A percentile compares a stretch with the other conserved stretches of the same genome.
Evolutionary conservation across 1,284 basidiomycete genomes (phyloP).

Genomic region (Ceratobasidium sp.): DNA sequence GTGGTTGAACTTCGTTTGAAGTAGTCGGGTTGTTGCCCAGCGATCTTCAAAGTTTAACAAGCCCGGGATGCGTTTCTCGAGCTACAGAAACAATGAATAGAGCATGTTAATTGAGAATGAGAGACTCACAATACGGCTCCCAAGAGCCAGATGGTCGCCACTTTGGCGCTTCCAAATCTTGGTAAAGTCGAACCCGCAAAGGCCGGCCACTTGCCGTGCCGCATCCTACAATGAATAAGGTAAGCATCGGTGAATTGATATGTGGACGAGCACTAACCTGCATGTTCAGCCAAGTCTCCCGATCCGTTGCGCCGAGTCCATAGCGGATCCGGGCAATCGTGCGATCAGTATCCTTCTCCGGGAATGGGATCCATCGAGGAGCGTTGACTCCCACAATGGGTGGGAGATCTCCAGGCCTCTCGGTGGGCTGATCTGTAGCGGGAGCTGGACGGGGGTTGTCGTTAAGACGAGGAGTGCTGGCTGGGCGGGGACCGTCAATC

Average conservation of each 20-base stretch:
- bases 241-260: not conserved
- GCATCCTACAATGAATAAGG: not conserved
- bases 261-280: not conserved
- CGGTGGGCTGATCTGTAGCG: not conserved
- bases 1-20: conserved; percentile 21
- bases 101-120: not conserved
- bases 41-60: not conserved
- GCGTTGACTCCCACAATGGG: not conserved
- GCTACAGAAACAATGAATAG: not conserved
- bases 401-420: not conserved
- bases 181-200: not conserved
- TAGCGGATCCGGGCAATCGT: conserved; percentile 2
- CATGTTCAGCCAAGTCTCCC: not conserved
- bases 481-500: not conserved
- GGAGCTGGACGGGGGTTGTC: not conserved
- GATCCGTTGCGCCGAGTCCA: not conserved
- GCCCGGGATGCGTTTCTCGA: conserved; percentile 9
- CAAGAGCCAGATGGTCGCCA: not conserved
- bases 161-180: not conserved
- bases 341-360: not conserved
- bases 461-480: not conserved
- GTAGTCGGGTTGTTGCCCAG: not conserved
- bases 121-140: not conserved
- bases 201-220: not conserved
- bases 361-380: not conserved